Percentiles rank a stretch among this genome's conserved stretches.
Evolutionary conservation across 495 filamentous ascomycete genomes (phyloP).

Genomic region (Tuber microsphaerosporum): DNA sequence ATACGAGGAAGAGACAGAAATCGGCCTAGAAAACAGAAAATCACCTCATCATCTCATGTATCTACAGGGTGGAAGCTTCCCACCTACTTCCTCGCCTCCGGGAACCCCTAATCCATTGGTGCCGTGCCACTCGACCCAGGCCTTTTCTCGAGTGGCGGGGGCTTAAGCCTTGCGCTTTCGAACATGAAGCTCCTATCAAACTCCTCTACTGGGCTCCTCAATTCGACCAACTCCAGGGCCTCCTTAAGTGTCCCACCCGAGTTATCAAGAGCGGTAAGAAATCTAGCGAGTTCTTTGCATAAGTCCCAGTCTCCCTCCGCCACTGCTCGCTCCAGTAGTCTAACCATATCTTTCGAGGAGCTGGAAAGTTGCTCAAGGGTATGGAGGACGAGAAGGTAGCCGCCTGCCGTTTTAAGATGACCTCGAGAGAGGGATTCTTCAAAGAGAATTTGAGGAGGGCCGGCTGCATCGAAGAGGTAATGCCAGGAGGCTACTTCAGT

Average conservation of each 20-base stretch:
- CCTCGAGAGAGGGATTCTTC: conserved; percentile 79
- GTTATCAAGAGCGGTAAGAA: conserved; percentile 84
- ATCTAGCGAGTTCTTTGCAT: conserved; percentile 88
- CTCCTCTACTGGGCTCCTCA: conserved; percentile 47
- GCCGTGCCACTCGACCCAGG: conserved; percentile 17
- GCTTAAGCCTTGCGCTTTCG: conserved; percentile 48
- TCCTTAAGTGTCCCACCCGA: conserved; percentile 73
- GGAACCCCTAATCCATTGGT: conserved; percentile 29
- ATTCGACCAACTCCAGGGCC: conserved; percentile 65
- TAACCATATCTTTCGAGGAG: conserved; percentile 70
- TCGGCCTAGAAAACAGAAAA: conserved; percentile 10
- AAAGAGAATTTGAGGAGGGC: conserved; percentile 81
- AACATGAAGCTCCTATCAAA: conserved; percentile 48
- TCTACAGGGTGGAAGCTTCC: not conserved
- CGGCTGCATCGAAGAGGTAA: conserved; percentile 82
- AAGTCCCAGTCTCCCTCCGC: conserved; percentile 89
- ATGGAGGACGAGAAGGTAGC: conserved; percentile 91
- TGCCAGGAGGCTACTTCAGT: conserved; percentile 94
- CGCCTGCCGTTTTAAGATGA: conserved; percentile 88
- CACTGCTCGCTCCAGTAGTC: conserved; percentile 73
- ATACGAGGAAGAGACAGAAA: conserved; percentile 5
- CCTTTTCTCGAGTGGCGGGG: conserved; percentile 45
- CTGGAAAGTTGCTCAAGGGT: conserved; percentile 79
- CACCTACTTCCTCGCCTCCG: conserved; percentile 26
- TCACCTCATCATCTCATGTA: not conserved